Base-by-base conservation (phyloP, 768 basidiomycete species). In the Amanita rubescens region DNA sequence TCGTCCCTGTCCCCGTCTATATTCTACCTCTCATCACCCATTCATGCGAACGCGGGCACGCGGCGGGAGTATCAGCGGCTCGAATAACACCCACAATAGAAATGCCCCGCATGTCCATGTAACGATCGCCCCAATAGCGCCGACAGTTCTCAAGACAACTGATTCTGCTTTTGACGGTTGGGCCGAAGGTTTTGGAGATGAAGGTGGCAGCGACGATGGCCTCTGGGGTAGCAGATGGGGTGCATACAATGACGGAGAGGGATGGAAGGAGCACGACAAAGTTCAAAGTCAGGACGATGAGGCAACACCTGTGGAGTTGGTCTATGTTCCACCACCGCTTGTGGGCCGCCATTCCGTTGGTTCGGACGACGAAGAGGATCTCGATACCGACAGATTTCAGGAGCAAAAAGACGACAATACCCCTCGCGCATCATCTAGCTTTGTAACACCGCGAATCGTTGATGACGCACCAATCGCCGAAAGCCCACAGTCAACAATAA, bases 91-190 rank as follows among this genome's bases (percentile, higher is more conserved):
- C 30, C 56, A 47, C n/a, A 25, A 54, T 19, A 46, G 53, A 34
- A 35, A 48, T 33, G 61, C 68, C 17, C 65, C 44, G 8, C 52
- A 35, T n/a, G 34, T 53, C 1, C 68, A 72, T 57, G 75, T 78
- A 41, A 76, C 69, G 19, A 78, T 76, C 56, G 77, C 70, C 15
- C 75, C 70, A 11, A 78, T 78, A 55, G 74, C 78, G 25, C 80
- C 81, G 7, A 94, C 96, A 4, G 78, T 90, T 43, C 76, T 98
- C 58, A 99, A 98, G 73, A 90, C 90, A 15, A 79, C 74, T 9
- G 73, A 77, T 1, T 70, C 75, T 10, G 77, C 74, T 5, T 77
- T 79, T 49, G 63, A 60, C 8, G 64, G 56, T 5, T 78, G 78
- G 77, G 63, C 67, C 15, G 75, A 77, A 52, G 68, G 75, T 2